phyloP scores from a whole-genome alignment of 257 asterid genomes.

The Salvia splendens region DNA sequence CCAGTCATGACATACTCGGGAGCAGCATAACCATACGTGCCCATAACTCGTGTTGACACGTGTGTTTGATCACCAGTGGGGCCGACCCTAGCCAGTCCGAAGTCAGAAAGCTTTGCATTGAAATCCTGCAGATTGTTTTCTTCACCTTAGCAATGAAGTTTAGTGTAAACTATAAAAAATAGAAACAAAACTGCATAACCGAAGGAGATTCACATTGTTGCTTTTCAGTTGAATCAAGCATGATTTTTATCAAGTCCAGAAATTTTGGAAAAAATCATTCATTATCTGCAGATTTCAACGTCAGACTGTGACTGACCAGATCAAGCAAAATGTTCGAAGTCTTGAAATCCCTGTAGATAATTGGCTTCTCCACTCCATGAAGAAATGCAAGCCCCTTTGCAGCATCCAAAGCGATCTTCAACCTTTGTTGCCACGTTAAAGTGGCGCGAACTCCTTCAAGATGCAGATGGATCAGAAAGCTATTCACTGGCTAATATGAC shows the following conservation, averaged over 20 bases:
- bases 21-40: conserved; percentile 97
- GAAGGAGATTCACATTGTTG: neutral
- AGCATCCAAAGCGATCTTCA: conserved; percentile 89
- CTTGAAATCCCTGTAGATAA: conserved; percentile 92
- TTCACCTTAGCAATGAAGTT: conserved; percentile 15
- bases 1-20: conserved; percentile 99
- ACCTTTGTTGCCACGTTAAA: conserved; percentile 73
- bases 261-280: neutral
- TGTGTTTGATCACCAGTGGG: conserved; percentile 98
- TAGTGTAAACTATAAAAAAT: neutral
- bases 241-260: neutral
- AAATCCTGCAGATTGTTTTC: conserved; percentile 59
- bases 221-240: conserved; percentile 8
- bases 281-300: neutral
- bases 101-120: conserved; percentile 93
- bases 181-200: neutral
- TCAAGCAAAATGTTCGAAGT: conserved; percentile 84
- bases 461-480: neutral
- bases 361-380: conserved; percentile 86
- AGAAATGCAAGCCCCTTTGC: conserved; percentile 98
- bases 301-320: conserved; percentile 44
- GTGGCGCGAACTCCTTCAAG: conserved; percentile 66
- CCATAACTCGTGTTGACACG: conserved; percentile 96
- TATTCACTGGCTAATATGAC: neutral
- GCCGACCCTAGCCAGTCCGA: conserved; percentile 92